phyloP scores from a whole-genome alignment of 495 filamentous ascomycete species.

The Platismatia glauca region DNA sequence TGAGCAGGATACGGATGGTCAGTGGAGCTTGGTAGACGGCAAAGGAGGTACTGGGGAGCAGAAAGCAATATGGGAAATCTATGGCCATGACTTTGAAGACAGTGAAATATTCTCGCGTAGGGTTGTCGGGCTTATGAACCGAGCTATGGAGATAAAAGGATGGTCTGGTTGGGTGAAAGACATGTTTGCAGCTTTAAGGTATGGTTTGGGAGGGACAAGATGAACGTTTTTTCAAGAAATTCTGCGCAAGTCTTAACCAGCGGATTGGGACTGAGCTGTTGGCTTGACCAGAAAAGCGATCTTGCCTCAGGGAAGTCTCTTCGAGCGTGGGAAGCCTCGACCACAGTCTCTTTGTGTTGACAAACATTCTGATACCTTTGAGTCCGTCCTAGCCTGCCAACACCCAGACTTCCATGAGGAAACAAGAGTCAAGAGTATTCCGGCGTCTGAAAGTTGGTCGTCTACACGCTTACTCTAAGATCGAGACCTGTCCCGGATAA shows the following conservation, averaged over 20 bases:
- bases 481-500: neutral
- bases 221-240: neutral
- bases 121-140: slow-evolving; percentile 41
- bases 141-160: slow-evolving; percentile 35
- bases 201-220: slow-evolving; percentile 3
- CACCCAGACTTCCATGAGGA: neutral
- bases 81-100: slow-evolving; percentile 48
- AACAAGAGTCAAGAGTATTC: neutral
- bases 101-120: slow-evolving; percentile 42
- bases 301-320: neutral
- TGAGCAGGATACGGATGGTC: slow-evolving; percentile 27
- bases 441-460: neutral
- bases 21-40: slow-evolving; percentile 31
- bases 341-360: neutral
- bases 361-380: neutral
- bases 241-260: neutral
- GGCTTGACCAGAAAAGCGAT: neutral
- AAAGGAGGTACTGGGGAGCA: slow-evolving; percentile 27
- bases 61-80: slow-evolving; percentile 46
- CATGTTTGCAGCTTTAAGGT: slow-evolving; percentile 26
- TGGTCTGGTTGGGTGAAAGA: slow-evolving; percentile 43
- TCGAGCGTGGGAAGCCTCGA: neutral
- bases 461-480: neutral
- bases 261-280: neutral
- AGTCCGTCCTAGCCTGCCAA: neutral